Conservation (phyloP, 2,329 filamentous ascomycete species). For the Hymenoscyphus occultus region DNA sequence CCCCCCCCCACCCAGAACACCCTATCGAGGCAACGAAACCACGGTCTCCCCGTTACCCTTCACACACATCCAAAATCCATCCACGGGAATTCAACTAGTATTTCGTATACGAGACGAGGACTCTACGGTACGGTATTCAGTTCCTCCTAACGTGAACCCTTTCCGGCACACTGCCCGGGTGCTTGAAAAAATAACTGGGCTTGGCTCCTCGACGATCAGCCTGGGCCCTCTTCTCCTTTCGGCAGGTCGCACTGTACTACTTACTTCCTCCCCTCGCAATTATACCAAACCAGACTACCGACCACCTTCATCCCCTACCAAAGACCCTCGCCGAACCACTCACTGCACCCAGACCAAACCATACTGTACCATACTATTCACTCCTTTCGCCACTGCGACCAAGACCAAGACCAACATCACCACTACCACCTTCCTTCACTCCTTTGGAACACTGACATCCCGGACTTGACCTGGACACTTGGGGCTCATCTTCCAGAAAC, state of each 20-base stretch:
- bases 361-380: too few species aligned
- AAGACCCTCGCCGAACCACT: not conserved
- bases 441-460: slow-evolving; percentile 24
- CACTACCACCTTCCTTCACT: slow-evolving; percentile 16
- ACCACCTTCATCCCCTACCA: too few species aligned
- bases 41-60: not conserved
- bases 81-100: not conserved
- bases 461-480: slow-evolving; percentile 12
- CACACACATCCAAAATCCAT: not conserved
- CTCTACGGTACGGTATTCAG: too few species aligned
- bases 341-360: too few species aligned
- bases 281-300: slow-evolving; percentile 4
- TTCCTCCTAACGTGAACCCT: not conserved
- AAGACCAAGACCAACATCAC: too few species aligned
- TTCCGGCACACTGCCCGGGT: not conserved
- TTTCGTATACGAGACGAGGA: not conserved
- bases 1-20: not conserved
- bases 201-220: slow-evolving; percentile 8
- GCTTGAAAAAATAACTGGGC: not conserved
- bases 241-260: slow-evolving; percentile 28
- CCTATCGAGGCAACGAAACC: not conserved
- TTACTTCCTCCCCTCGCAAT: slow-evolving; percentile 17
- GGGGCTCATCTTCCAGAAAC: slow-evolving; percentile 33
- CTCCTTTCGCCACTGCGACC: slow-evolving; percentile 19
- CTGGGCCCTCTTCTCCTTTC: slow-evolving; percentile 20